phyloP scores from a whole-genome alignment of 2,329 filamentous ascomycete species.

The Fusarium foetens region DNA sequence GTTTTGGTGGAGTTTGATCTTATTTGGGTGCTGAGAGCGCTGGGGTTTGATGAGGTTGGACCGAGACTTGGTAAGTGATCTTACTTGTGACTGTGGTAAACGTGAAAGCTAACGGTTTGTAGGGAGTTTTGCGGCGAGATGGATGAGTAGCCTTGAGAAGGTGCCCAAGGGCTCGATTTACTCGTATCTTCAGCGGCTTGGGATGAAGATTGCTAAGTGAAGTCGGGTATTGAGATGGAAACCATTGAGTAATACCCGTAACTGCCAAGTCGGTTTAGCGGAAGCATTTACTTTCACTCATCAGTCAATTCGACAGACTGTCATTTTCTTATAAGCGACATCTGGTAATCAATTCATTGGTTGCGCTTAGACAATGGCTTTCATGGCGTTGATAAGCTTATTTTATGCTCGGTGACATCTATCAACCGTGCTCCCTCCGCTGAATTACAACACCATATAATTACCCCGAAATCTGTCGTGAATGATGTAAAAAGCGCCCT shows the following conservation, averaged over 20 bases:
- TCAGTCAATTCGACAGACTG: background rate
- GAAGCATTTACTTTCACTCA: background rate
- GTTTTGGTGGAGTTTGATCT: conserved; percentile 33
- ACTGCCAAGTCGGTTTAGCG: background rate
- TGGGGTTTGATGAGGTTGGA: conserved; percentile 35
- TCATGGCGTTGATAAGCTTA: background rate
- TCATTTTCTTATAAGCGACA: background rate
- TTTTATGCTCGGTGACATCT: background rate
- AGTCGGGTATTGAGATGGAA: background rate
- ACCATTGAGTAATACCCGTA: background rate
- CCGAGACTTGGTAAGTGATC: conserved; percentile 29
- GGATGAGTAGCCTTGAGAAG: conserved; percentile 38
- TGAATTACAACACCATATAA: too few species aligned
- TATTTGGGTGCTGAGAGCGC: conserved; percentile 31
- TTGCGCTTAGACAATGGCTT: background rate
- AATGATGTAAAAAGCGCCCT: conserved; percentile 1
- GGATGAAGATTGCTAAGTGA: conserved; percentile 25
- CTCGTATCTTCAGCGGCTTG: conserved; percentile 35
- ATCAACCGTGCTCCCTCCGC: too few species aligned
- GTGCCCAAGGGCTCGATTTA: conserved; percentile 36
- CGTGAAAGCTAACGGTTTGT: fast-evolving
- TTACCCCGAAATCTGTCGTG: background rate
- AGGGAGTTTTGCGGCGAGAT: conserved; percentile 41
- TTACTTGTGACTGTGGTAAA: fast-evolving
- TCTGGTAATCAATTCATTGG: background rate